Percentiles rank a stretch among this genome's conserved stretches.
phyloP scores from a whole-genome alignment of 106 monocot species.

The Apostasia shenzhenica region DNA sequence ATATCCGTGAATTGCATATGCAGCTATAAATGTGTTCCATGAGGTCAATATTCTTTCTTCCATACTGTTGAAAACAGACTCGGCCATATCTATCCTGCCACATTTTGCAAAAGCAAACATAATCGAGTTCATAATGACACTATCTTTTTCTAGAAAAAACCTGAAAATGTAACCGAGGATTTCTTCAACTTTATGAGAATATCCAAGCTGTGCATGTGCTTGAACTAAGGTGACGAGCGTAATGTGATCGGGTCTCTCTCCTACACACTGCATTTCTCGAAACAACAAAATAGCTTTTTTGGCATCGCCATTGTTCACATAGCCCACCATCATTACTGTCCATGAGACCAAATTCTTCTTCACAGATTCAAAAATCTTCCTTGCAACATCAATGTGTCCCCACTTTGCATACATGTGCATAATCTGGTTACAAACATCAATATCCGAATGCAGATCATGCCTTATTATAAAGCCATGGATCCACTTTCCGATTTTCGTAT shows the following conservation, averaged over 20 bases:
- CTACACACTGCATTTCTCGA: slow-evolving; percentile 28
- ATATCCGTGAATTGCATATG: slow-evolving; percentile 51
- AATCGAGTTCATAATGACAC: slow-evolving; percentile 31
- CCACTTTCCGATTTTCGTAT: slow-evolving; percentile 28
- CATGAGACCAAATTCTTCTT: slow-evolving; percentile 57
- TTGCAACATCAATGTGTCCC: slow-evolving; percentile 26
- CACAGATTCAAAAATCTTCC: slow-evolving; percentile 31
- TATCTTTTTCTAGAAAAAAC: slow-evolving; percentile 17
- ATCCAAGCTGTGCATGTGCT: slow-evolving; percentile 27
- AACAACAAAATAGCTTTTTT: slow-evolving; percentile 40
- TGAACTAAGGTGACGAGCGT: slow-evolving; percentile 35
- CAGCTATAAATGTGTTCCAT: slow-evolving; percentile 53
- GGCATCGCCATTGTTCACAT: slow-evolving; percentile 31
- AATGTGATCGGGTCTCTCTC: slow-evolving; percentile 38
- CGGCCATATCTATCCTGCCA: slow-evolving; percentile 34
- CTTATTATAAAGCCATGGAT: slow-evolving; percentile 40
- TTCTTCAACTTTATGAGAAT: slow-evolving; percentile 28
- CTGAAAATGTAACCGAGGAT: slow-evolving; percentile 39
- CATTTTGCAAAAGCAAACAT: slow-evolving; percentile 54
- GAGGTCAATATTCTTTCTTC: slow-evolving; percentile 16
- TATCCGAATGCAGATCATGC: slow-evolving; percentile 13
- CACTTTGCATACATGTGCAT: slow-evolving; percentile 48
- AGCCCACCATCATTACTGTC: slow-evolving; percentile 59
- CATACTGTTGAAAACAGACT: slow-evolving; percentile 29
- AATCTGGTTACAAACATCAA: slow-evolving; percentile 53